Base-by-base conservation (phyloP, 768 basidiomycete genomes). In the Pleurotus pulmonarius region DNA sequence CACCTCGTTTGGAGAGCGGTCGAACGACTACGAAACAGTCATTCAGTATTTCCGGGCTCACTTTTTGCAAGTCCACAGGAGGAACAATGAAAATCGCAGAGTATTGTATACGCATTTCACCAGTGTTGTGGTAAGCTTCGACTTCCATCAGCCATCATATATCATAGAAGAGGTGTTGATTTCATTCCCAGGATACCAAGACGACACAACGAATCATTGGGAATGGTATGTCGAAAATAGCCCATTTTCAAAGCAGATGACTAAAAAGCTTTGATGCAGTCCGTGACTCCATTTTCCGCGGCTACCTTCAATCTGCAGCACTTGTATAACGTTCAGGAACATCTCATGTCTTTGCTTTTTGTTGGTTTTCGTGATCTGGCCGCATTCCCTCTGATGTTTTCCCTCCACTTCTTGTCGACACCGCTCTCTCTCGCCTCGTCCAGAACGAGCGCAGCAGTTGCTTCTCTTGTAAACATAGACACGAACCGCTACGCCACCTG, bases 1-100 rank as follows among this genome's bases (percentile, higher is more conserved):
- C 63, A 83, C 90, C 34, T 92, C 90, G 5, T 92, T 86, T 60
- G 88, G 87, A 24, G 85, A 90, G 60, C 83, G 90, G 40, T 70
- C 82, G n/a, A 92, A 93, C 66, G 87, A 87, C 63, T 91, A 86
- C 63, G 88, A 92, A 57, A 83, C 86, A 4, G 88, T 90, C 18
- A 83, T 90, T 43, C 84, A 88, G 64, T 93, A 93, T 71, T 93
- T 94, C 81, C 86, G 88, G 8, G 87, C 89, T 37, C 92, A 93
- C 63, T 94, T 94, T 72, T 72, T 90, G 58, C 90, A 93, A 68
- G 86, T 89, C 15, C 90, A 92, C 67, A 75, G 85, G 62, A 80
- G 81, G 60, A 92, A 90, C 58, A 90, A 92, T 61, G 85, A 90
- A 63, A 87, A 88, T 62, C 80, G 84, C 41, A 82, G 90, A 49